Evolutionary conservation across 306 rosid species (phyloP).

Genomic region (Prunus padus): DNA sequence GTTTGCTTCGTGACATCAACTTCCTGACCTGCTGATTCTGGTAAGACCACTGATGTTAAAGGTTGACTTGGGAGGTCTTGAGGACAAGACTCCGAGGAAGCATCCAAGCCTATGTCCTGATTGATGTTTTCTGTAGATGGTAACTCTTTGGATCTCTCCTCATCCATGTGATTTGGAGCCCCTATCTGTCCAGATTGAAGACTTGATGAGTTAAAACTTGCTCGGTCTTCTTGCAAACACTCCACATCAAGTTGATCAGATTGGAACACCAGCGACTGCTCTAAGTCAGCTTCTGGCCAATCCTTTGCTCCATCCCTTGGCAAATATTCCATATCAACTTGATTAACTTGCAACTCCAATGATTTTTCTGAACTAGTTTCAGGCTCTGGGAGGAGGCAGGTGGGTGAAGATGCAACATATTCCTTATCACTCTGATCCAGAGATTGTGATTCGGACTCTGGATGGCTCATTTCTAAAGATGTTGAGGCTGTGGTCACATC

Average conservation of each 20-base stretch:
- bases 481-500: conserved; percentile 32
- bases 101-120: conserved; percentile 33
- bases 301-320: conserved; percentile 23
- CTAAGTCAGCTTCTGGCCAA: conserved; percentile 32
- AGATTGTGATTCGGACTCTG: conserved; percentile 32
- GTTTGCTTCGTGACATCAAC: conserved; percentile 27
- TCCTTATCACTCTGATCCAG: conserved; percentile 27
- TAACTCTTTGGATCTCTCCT: conserved; percentile 22
- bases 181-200: conserved; percentile 36
- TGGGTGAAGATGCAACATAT: conserved; percentile 33
- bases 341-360: conserved; percentile 36
- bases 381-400: conserved; percentile 32
- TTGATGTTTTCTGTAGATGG: conserved; percentile 26
- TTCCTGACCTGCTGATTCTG: conserved; percentile 35
- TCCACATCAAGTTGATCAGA: conserved; percentile 41
- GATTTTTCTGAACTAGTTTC: conserved; percentile 31
- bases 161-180: conserved; percentile 17
- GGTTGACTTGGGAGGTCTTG: conserved; percentile 35
- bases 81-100: conserved; percentile 32
- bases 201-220: conserved; percentile 30
- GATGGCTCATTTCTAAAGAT: conserved; percentile 33
- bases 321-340: conserved; percentile 27
- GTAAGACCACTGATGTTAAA: conserved; percentile 33
- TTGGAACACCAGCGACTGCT: conserved; percentile 34
- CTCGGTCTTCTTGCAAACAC: conserved; percentile 32